phyloP scores from a whole-genome alignment of 1,139 yeast species.

The Blastobotrys serpentis region DNA sequence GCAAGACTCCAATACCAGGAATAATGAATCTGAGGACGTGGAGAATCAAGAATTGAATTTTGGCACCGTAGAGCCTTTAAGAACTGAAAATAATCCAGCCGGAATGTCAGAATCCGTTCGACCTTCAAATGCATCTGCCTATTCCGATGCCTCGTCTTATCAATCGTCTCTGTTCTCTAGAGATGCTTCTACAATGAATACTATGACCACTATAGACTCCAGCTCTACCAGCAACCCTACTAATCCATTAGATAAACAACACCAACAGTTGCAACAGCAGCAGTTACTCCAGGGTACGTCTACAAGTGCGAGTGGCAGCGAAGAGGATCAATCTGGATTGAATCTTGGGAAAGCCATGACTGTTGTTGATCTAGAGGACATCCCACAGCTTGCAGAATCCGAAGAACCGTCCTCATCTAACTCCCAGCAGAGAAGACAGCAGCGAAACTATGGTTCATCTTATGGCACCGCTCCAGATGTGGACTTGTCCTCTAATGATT shows the following conservation, averaged over 20 bases:
- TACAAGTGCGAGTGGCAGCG: not conserved
- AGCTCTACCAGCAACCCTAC: slow-evolving; percentile 11
- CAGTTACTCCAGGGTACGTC: not conserved
- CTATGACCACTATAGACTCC: slow-evolving; percentile 19
- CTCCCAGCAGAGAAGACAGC: not conserved
- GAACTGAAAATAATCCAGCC: not conserved
- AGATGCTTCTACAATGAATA: slow-evolving; percentile 24
- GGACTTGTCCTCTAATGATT: not conserved
- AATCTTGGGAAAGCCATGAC: slow-evolving; percentile 21
- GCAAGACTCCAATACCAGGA: not conserved
- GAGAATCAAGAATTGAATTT: slow-evolving; percentile 15
- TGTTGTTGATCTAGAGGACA: slow-evolving; percentile 27
- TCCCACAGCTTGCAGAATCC: slow-evolving; percentile 16
- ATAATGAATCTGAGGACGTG: slow-evolving; percentile 9
- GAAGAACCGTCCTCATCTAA: not conserved
- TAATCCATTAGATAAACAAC: slow-evolving; percentile 12
- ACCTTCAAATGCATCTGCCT: slow-evolving; percentile 18
- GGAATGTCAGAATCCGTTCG: not conserved
- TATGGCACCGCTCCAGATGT: slow-evolving; percentile 4
- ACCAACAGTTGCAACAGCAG: slow-evolving; percentile 13
- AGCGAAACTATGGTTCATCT: slow-evolving; percentile 4
- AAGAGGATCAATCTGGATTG: not conserved
- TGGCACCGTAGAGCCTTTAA: slow-evolving; percentile 12
- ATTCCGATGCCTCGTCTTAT: slow-evolving; percentile 16
- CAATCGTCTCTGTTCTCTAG: slow-evolving; percentile 31